Evolutionary conservation across 2,329 filamentous ascomycete genomes (phyloP).

Genomic region (Nemania bipapillata): DNA sequence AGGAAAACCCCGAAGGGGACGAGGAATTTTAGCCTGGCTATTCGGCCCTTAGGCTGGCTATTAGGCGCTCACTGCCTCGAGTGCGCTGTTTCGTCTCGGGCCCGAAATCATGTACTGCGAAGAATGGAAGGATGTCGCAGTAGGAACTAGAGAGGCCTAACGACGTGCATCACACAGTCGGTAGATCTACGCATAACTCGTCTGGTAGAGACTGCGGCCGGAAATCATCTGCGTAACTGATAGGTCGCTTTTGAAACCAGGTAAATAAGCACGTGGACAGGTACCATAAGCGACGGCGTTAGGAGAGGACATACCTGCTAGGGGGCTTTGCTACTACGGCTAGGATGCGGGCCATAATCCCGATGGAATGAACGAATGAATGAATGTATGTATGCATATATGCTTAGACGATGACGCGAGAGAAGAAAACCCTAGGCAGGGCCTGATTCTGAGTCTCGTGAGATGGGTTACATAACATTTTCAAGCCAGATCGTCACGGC

Average conservation of each 20-base stretch:
- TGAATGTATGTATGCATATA: not conserved
- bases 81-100: no score
- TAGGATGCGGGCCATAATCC: not conserved
- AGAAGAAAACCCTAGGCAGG: not conserved
- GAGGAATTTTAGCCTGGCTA: no score
- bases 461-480: not conserved
- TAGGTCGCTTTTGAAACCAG: not conserved
- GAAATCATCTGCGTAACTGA: not conserved
- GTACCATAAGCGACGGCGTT: conserved; percentile 23
- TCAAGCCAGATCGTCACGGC: not conserved
- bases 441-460: not conserved
- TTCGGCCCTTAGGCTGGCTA: no score
- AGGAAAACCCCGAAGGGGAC: no score
- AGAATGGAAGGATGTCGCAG: no score
- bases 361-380: not conserved
- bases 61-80: no score
- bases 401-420: not conserved
- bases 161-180: no score
- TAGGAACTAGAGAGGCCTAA: no score
- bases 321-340: not conserved
- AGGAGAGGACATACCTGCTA: not conserved
- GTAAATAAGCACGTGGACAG: not conserved
- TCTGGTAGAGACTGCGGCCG: no score
- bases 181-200: no score
- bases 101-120: no score